A percentile compares a stretch with the other conserved stretches of the same genome.
phyloP scores from a whole-genome alignment of 306 rosid genomes.

The Rubus idaeus region DNA sequence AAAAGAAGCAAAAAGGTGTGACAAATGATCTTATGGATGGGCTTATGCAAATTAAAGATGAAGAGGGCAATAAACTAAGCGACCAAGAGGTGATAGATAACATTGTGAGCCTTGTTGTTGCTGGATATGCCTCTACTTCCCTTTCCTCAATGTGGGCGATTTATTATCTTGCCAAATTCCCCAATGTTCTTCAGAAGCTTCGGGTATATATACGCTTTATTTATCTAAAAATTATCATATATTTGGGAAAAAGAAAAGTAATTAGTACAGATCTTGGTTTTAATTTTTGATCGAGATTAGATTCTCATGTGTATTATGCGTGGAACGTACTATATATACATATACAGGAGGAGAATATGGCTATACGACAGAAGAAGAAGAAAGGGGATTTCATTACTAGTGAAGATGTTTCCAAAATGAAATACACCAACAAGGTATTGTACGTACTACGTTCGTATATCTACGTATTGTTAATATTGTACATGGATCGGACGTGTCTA shows the following conservation, averaged over 20 bases:
- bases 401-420: conserved; percentile 37
- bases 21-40: conserved; percentile 47
- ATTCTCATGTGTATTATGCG: no score
- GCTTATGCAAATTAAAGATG: conserved; percentile 43
- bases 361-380: conserved; percentile 5
- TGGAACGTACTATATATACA: not conserved
- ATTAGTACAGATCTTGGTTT: no score
- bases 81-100: conserved; percentile 48
- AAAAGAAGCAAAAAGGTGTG: conserved; percentile 14
- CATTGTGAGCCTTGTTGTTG: conserved; percentile 36
- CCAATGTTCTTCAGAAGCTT: conserved; percentile 35
- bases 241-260: no score
- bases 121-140: conserved; percentile 36
- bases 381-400: conserved; percentile 28
- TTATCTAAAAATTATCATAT: no score
- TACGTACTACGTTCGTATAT: no score
- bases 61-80: conserved; percentile 34
- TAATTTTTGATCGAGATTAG: no score
- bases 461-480: no score
- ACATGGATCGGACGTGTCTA: no score
- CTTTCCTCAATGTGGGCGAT: conserved; percentile 40
- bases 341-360: conserved; percentile 43
- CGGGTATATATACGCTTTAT: conserved; percentile 8
- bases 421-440: conserved; percentile 35
- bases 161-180: conserved; percentile 40